Base-by-base conservation (phyloP, 176 grass and related monocot species). In the Cenchrus purpureus region DNA sequence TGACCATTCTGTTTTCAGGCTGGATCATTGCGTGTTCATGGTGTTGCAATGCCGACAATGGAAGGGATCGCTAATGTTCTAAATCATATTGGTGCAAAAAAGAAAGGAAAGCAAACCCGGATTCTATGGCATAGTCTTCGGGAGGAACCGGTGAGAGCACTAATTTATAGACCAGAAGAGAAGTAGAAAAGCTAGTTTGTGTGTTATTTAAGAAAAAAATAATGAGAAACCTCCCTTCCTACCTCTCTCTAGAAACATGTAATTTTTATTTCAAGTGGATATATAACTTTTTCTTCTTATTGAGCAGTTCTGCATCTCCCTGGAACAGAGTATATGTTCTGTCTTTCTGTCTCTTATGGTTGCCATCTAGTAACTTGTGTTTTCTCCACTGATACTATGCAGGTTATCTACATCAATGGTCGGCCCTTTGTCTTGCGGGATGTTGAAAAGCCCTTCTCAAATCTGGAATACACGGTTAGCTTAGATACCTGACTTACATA, bases 381-480 rank as follows among this genome's bases (percentile, higher is more conserved):
- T 84, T 85, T 53, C 63, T 25, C 46, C 48, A 70, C 49, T 68
- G 85, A 86, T 86, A 43, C 66, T 89, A 64, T 69, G 68, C 90
- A 99, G 97, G 97, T 99, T 75, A 84, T 99, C 84, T 99, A 99
- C 85, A 91, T 99, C 78, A 96, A 96, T 29, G 80, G 85, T 15
- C 93, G 91, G 4, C 97, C 97, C 52, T 99, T 99, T 84, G 97
- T 99, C 82, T 73, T 99, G 77, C 83, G 97, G 88, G 97, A 99
- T 89, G 92, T 96, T 56, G 97, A 94, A 86, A 99, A 88, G 79
- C 97, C 97, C 66, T 99, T 99, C 82, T 99, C 97, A 64, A 99
- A 99, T 83, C 94, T 99, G 84, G 97, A 99, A 75, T 99, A 99
- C 82, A 99, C 91, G 88, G 97, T 99, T 73, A 78, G 91, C 68